Conservation (phyloP, 2,329 filamentous ascomycete species). For the Amesomyces nigricolor region DNA sequence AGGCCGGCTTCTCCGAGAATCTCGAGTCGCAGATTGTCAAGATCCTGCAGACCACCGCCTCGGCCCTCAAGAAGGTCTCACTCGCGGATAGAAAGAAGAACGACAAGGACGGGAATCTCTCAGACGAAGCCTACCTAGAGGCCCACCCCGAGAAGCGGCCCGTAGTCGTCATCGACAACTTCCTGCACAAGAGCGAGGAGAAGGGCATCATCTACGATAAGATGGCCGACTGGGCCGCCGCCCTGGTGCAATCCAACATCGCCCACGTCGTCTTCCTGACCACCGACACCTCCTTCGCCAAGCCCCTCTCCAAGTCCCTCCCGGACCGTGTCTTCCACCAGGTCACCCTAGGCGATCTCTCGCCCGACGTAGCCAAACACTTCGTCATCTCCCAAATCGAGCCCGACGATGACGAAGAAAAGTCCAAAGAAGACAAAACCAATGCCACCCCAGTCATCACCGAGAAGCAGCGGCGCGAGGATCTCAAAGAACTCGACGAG, state of each 20-base stretch:
- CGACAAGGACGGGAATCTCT: constrained; percentile 66
- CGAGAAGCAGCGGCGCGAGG: constrained; percentile 36
- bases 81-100: constrained; percentile 63
- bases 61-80: constrained; percentile 72
- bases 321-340: constrained; percentile 88
- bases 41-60: constrained; percentile 78
- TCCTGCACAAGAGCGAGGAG: constrained; percentile 71
- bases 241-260: constrained; percentile 77
- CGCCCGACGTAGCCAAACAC: constrained; percentile 77
- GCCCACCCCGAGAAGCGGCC: constrained; percentile 78
- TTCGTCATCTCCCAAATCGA: constrained; percentile 83
- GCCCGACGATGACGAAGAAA: constrained; percentile 29
- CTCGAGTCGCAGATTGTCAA: constrained; percentile 84
- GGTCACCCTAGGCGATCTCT: constrained; percentile 79
- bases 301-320: constrained; percentile 77
- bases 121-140: constrained; percentile 83
- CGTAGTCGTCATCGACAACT: constrained; percentile 88
- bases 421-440: constrained; percentile 16
- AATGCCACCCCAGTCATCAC: constrained; percentile 12
- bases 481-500: constrained; percentile 68
- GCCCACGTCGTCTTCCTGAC: constrained; percentile 95
- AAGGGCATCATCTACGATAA: constrained; percentile 67
- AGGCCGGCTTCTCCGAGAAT: constrained; percentile 90
- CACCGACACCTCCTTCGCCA: constrained; percentile 81
- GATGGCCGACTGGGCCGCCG: constrained; percentile 83